Base-by-base conservation (phyloP, 257 asterid species). In the Linaria vulgaris region DNA sequence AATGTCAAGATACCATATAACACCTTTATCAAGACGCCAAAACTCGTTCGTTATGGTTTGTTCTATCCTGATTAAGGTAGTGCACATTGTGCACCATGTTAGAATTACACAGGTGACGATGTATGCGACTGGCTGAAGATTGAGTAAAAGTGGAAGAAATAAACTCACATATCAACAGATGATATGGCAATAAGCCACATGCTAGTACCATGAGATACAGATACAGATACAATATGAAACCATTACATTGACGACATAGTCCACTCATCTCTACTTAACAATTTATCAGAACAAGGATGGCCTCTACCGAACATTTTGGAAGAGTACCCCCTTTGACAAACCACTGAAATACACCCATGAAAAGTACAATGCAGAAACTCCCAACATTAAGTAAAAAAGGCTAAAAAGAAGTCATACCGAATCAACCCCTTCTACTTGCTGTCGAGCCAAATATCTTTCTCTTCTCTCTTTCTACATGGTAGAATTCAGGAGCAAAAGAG, bases 381-480 rank as follows among this genome's bases (percentile, higher is more conserved):
- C 43, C 22, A 27, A 47, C 16, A 54, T 20, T 22, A 43, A 53
- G 38, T n/a, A n/a, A 13, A 69, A 23, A 62, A 52, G 14, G 43
- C 37, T 63, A 63, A 45, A 23, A 45, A 64, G 69, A 66, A 37
- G 23, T 81, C 71, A 91, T 45, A 80, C 75, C 11, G 96, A 86
- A 51, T 88, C 95, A 25, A 75, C 85, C 55, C 85, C 95, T 72
- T 90, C 97, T 59, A 75, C 89, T 71, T 90, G 96, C 59, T 90
- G 96, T 52, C 87, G 88, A 47, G 99, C 99, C 46, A 92, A 73
- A 79, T 92, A 92, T 82, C 95, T 79, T 73, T 92, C 97, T 73
- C 99, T 83, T 85, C 99, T 81, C 78, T 94, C 99, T 76, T 94
- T 94, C 99, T 94, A 77, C 68, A 61, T 15, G 27, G 11, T 45